Conservation (phyloP, 371 early-diverging fungal species). For the Actinomucor elegans region DNA sequence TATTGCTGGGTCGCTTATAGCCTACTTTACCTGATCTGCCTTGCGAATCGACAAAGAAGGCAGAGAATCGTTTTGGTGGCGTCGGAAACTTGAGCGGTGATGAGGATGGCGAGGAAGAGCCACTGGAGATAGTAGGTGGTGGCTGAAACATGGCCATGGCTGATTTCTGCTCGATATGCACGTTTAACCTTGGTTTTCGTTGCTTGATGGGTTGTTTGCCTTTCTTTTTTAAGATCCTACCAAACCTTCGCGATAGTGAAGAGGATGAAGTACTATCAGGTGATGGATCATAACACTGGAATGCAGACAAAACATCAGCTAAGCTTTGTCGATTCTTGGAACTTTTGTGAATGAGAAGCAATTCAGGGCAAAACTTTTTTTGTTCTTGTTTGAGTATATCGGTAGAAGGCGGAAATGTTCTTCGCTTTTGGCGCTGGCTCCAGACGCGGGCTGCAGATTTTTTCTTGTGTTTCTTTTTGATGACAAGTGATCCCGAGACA, state of each 20-base stretch:
- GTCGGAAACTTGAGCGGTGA: slow-evolving; percentile 5
- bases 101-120: slow-evolving; percentile 2
- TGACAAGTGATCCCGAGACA: slow-evolving; percentile 5
- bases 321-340: slow-evolving; percentile 6
- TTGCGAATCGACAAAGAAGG: slow-evolving; percentile 5
- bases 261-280: neutral
- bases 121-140: slow-evolving; percentile 16
- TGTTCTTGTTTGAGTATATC: slow-evolving; percentile 6
- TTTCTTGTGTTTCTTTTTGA: slow-evolving; percentile 1
- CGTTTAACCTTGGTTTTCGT: neutral
- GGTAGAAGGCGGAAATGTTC: slow-evolving; percentile 17
- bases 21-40: slow-evolving; percentile 4
- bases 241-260: slow-evolving; percentile 6
- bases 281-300: neutral
- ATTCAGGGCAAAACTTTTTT: neutral
- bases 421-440: slow-evolving; percentile 16
- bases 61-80: slow-evolving; percentile 19
- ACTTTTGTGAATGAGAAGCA: neutral
- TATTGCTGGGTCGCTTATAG: neutral
- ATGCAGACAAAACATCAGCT: slow-evolving; percentile 4
- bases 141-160: slow-evolving; percentile 3
- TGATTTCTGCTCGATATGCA: neutral
- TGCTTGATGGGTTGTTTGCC: slow-evolving; percentile 8
- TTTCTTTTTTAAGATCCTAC: slow-evolving; percentile 12
- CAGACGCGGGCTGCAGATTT: slow-evolving; percentile 1